Conservation (phyloP, 768 basidiomycete species). For the Leccinum fibrillosum region DNA sequence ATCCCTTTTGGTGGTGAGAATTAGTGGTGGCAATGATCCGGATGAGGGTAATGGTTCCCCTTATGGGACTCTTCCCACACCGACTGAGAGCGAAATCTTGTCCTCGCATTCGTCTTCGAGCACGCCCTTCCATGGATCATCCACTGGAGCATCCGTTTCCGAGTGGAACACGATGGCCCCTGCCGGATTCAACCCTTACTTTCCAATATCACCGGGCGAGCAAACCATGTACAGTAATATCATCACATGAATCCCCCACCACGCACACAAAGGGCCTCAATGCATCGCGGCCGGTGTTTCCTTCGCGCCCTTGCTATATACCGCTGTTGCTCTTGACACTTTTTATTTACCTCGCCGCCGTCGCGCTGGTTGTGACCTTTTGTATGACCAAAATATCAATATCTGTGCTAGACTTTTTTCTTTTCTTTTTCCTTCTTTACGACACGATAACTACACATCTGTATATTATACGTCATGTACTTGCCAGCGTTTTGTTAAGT, state of each 20-base stretch:
- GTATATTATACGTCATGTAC: conserved; percentile 36
- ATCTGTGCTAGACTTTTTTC: conserved; percentile 26
- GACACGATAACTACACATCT: conserved; percentile 18
- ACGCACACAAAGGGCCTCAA: not conserved
- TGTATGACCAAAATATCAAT: conserved; percentile 25
- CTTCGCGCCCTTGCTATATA: conserved; percentile 4
- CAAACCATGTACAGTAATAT: conserved; percentile 57
- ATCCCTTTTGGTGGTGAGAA: conserved; percentile 29
- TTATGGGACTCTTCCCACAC: conserved; percentile 55
- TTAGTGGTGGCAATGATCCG: conserved; percentile 52
- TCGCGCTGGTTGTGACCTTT: conserved; percentile 31
- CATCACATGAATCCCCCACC: conserved; percentile 40
- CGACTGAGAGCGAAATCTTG: conserved; percentile 60
- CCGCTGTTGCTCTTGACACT: conserved; percentile 12
- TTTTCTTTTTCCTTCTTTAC: conserved; percentile 1
- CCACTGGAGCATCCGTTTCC: conserved; percentile 49
- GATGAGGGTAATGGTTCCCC: conserved; percentile 44
- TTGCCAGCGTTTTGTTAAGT: conserved; percentile 8
- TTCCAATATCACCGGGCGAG: conserved; percentile 54
- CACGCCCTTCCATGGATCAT: conserved; percentile 39
- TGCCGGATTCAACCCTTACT: conserved; percentile 65
- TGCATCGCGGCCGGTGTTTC: not conserved
- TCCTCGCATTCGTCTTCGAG: conserved; percentile 44
- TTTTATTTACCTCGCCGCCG: conserved; percentile 22
- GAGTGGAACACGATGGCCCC: conserved; percentile 59